Evolutionary conservation across 2,329 filamentous ascomycete genomes (phyloP).

Genomic region (Penicillium concentricum): DNA sequence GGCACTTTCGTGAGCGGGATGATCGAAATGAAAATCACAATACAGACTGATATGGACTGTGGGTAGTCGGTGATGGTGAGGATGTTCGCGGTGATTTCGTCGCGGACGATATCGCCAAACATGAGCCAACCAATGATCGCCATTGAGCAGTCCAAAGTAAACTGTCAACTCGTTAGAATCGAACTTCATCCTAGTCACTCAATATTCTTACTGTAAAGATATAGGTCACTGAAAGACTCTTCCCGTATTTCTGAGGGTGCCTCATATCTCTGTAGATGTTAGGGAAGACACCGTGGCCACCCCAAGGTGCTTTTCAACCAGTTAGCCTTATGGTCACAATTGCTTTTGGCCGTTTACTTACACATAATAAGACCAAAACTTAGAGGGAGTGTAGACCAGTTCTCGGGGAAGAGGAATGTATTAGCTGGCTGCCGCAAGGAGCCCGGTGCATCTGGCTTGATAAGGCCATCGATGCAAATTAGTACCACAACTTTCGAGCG

Average conservation of each 20-base stretch:
- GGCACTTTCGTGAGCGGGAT: slow-evolving; percentile 96
- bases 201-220: slow-evolving; percentile 68
- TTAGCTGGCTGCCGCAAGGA: slow-evolving; percentile 77
- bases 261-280: slow-evolving; percentile 79
- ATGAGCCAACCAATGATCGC: slow-evolving; percentile 84
- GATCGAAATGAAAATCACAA: slow-evolving; percentile 84
- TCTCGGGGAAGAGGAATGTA: slow-evolving; percentile 78
- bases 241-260: slow-evolving; percentile 76
- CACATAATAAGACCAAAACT: slow-evolving; percentile 89
- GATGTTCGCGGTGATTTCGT: slow-evolving; percentile 90
- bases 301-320: slow-evolving; percentile 57
- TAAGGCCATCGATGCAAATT: slow-evolving; percentile 79
- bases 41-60: slow-evolving; percentile 67
- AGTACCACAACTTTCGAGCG: slow-evolving; percentile 69
- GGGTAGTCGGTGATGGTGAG: slow-evolving; percentile 74
- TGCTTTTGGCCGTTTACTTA: slow-evolving; percentile 24
- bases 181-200: not conserved
- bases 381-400: slow-evolving; percentile 83
- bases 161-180: slow-evolving; percentile 47
- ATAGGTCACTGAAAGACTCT: slow-evolving; percentile 77
- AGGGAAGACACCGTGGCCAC: slow-evolving; percentile 74
- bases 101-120: slow-evolving; percentile 86
- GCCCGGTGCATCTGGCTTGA: slow-evolving; percentile 75
- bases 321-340: not conserved
- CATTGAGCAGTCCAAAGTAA: slow-evolving; percentile 75